Evolutionary conservation across 345 rosid genomes (phyloP).

Genomic region (Euphorbia lathyris): DNA sequence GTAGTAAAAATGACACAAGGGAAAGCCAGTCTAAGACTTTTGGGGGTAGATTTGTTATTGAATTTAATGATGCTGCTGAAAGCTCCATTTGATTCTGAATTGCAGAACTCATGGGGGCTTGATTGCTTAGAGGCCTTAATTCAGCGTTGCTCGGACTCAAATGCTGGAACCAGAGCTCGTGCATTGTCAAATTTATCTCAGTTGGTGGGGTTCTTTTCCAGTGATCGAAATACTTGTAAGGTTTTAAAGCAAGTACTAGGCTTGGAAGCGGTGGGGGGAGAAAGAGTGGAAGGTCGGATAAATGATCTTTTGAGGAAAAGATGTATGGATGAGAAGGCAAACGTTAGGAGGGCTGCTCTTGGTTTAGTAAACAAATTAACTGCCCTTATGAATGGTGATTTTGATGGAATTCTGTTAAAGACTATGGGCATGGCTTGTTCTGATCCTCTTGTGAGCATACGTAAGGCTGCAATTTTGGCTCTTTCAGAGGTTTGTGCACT

Average conservation of each 20-base stretch:
- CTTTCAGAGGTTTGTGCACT: constrained; percentile 73
- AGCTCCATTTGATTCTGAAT: constrained; percentile 42
- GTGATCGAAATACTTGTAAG: constrained; percentile 39
- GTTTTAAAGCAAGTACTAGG: constrained; percentile 57
- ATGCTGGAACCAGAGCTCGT: constrained; percentile 63
- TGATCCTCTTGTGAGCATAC: constrained; percentile 87
- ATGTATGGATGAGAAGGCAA: constrained; percentile 88
- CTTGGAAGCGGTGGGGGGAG: constrained; percentile 32
- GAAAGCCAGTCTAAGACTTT: constrained; percentile 58
- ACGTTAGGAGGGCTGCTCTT: constrained; percentile 76
- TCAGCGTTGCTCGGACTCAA: constrained; percentile 64
- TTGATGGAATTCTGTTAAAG: constrained; percentile 66
- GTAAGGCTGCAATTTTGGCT: constrained; percentile 83
- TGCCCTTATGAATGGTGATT: constrained; percentile 55
- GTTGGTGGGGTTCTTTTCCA: constrained; percentile 54
- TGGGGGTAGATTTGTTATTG: constrained; percentile 80
- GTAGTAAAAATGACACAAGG: constrained; percentile 69
- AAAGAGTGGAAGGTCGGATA: constrained; percentile 34
- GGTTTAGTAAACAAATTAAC: constrained; percentile 64
- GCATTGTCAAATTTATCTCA: constrained; percentile 82
- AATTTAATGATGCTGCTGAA: constrained; percentile 46
- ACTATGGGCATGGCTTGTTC: constrained; percentile 86
- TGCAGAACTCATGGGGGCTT: constrained; percentile 47
- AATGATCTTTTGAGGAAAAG: constrained; percentile 62
- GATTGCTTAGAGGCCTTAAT: constrained; percentile 62